Conservation (phyloP, 345 rosid genomes). For the Eucalyptus caleyi region DNA sequence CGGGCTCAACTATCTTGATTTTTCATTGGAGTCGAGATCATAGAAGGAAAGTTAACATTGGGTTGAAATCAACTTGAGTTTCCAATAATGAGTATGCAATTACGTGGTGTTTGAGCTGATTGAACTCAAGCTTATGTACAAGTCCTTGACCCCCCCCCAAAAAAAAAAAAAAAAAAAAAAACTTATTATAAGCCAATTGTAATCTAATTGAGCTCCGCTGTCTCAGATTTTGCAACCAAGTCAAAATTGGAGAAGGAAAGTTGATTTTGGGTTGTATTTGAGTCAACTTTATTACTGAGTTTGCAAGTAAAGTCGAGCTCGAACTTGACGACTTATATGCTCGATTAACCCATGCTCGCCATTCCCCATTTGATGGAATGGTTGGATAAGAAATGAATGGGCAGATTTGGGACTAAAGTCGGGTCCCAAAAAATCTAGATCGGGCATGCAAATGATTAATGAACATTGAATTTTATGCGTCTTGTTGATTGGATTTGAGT, state of each 20-base stretch:
- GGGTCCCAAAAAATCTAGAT: neutral
- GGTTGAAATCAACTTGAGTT: neutral
- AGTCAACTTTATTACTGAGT: neutral
- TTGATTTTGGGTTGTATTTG: neutral
- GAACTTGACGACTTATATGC: neutral
- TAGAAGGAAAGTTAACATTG: rapidly evolving
- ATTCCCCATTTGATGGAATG: neutral
- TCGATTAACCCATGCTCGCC: neutral
- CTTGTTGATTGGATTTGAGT: neutral
- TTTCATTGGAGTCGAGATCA: neutral
- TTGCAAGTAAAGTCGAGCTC: neutral
- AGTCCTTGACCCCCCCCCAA: neutral
- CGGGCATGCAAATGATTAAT: neutral
- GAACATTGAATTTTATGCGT: neutral
- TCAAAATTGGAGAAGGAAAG: neutral
- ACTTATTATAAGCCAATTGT: neutral
- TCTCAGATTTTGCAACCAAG: neutral
- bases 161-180: too few species aligned
- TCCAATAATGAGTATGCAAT: neutral
- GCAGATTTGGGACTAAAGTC: neutral
- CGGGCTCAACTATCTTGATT: neutral
- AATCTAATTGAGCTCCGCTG: rapidly evolving
- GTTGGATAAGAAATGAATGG: neutral
- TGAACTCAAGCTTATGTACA: neutral
- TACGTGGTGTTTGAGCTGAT: rapidly evolving